phyloP scores from a whole-genome alignment of 2,329 filamentous ascomycete genomes.

The Tolypocladium cylindrosporum region DNA sequence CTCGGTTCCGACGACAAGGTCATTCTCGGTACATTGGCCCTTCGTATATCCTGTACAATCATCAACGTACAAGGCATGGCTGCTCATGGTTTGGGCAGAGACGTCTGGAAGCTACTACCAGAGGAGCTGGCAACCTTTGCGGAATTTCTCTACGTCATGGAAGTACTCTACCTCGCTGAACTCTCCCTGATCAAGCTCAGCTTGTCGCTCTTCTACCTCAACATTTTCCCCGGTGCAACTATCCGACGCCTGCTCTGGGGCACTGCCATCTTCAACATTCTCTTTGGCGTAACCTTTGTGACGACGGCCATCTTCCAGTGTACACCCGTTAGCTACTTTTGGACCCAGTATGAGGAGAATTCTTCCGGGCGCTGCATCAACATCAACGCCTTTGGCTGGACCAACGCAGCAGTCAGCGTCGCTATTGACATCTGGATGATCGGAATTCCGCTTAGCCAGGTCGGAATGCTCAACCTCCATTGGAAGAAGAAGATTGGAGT shows the following conservation, averaged over 20 bases:
- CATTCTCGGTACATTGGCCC: slow-evolving; percentile 15
- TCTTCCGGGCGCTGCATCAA: slow-evolving; percentile 32
- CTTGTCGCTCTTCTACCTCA: slow-evolving; percentile 39
- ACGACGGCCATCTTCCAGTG: slow-evolving; percentile 28
- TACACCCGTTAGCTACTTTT: slow-evolving; percentile 28
- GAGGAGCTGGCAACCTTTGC: slow-evolving; percentile 28
- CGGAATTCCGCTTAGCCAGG: slow-evolving; percentile 30
- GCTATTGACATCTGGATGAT: slow-evolving; percentile 36
- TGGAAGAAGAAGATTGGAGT: slow-evolving; percentile 33
- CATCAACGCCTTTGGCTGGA: slow-evolving; percentile 34
- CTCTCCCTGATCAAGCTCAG: slow-evolving; percentile 34
- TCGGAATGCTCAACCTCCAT: slow-evolving; percentile 25
- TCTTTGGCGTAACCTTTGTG: background rate
- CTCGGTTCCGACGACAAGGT: slow-evolving; percentile 26
- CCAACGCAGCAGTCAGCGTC: slow-evolving; percentile 35
- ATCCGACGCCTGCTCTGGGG: slow-evolving; percentile 27
- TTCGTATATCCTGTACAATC: slow-evolving; percentile 17
- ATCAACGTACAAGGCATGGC: slow-evolving; percentile 18
- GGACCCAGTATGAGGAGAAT: slow-evolving; percentile 34
- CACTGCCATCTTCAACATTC: slow-evolving; percentile 6
- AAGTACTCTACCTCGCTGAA: slow-evolving; percentile 29
- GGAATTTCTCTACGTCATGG: slow-evolving; percentile 26
- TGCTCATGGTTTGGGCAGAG: slow-evolving; percentile 29
- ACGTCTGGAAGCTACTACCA: slow-evolving; percentile 33
- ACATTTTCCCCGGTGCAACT: slow-evolving; percentile 29